phyloP scores from a whole-genome alignment of 371 early-diverging fungal genomes.

The Neoconidiobolus thromboides region DNA sequence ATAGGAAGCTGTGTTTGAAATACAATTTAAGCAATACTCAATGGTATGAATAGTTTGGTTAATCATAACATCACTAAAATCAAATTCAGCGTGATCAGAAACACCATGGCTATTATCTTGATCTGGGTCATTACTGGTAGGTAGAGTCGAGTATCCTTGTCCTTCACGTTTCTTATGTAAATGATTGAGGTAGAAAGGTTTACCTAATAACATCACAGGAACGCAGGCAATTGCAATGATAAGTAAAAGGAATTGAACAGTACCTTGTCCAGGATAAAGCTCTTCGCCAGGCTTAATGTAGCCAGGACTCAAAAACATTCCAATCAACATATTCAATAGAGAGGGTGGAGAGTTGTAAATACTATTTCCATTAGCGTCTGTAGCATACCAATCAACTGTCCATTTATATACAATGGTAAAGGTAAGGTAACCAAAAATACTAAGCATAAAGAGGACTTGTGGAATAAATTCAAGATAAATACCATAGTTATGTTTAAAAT shows the following conservation, averaged over 20 bases:
- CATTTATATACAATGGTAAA: slow-evolving; percentile 94
- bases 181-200: slow-evolving; percentile 70
- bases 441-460: slow-evolving; percentile 82
- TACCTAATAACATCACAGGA: slow-evolving; percentile 97
- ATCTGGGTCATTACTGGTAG: slow-evolving; percentile 21
- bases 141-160: slow-evolving; percentile 50
- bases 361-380: slow-evolving; percentile 39
- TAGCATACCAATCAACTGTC: slow-evolving; percentile 73
- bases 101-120: slow-evolving; percentile 18
- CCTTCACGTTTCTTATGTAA: slow-evolving; percentile 57
- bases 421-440: slow-evolving; percentile 92
- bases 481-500: slow-evolving; percentile 63
- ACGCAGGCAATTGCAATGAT: slow-evolving; percentile 76
- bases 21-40: slow-evolving; percentile 95
- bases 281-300: slow-evolving; percentile 43
- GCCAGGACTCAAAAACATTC: slow-evolving; percentile 98
- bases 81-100: slow-evolving; percentile 15
- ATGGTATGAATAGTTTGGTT: slow-evolving; percentile 98
- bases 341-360: slow-evolving; percentile 71
- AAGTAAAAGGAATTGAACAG: slow-evolving; percentile 71
- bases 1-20: slow-evolving; percentile 99
- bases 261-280: slow-evolving; percentile 75
- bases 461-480: slow-evolving; percentile 85
- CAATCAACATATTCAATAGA: slow-evolving; percentile 93
- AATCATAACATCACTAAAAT: slow-evolving; percentile 85